Percentiles rank a stretch among this genome's conserved stretches.
These are phyloP conservation scores for Dysphania ambrosioides DNA, from an alignment of 148 eudicot species.

Conservation along the genomic window DNA sequence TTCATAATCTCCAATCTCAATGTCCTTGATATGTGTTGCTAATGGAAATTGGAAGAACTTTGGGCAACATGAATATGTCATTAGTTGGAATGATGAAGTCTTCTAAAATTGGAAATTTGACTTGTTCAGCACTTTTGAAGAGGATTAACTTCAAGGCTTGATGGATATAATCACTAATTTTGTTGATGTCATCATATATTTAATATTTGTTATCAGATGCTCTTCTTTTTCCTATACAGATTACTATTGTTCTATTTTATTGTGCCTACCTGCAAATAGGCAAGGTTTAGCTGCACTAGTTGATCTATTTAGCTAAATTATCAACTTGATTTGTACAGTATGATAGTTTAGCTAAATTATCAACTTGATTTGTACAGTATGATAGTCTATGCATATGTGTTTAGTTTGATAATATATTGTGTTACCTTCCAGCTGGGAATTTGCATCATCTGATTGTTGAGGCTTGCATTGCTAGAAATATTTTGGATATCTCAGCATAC, in stretches of 20 bases:
- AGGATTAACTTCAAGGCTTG: no score
- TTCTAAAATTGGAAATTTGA: no score
- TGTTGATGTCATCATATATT: not conserved
- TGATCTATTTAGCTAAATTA: no score
- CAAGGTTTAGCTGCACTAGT: not conserved
- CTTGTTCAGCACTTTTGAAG: no score
- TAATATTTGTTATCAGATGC: not conserved
- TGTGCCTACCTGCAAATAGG: not conserved
- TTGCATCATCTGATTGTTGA: conserved; percentile 88
- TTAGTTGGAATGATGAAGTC: no score
- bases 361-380: not conserved
- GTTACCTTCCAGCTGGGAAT: conserved; percentile 74
- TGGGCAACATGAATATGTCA: no score
- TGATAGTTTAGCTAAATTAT: not conserved
- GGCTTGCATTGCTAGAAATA: conserved; percentile 85
- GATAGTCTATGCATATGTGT: not conserved
- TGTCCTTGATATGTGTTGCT: no score
- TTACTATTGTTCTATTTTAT: not conserved
- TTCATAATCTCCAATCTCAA: no score
- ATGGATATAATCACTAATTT: not conserved
- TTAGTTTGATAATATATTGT: conserved; percentile 7
- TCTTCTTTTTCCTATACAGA: no score
- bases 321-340: not conserved
- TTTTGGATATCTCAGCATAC: conserved; percentile 82
- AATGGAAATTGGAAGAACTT: no score